Evolutionary conservation across 2,329 filamentous ascomycete genomes (phyloP).

Genomic region (Aspergillus sojae): DNA sequence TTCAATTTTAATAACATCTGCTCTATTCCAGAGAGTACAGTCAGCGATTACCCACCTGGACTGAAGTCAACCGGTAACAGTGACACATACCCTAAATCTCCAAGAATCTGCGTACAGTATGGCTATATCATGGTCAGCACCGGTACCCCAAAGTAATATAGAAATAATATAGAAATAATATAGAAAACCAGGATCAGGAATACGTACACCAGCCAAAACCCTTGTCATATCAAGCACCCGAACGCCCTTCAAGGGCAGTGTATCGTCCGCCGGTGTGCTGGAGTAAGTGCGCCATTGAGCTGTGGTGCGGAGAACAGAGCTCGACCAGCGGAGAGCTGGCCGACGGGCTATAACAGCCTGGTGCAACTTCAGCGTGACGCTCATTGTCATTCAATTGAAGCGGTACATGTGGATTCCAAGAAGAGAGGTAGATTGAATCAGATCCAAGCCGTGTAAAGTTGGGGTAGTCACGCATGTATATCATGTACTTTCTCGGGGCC

Average conservation of each 20-base stretch:
- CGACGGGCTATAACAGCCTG: slow-evolving; percentile 24
- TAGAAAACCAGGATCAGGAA: neutral
- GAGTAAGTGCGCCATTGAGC: slow-evolving; percentile 41
- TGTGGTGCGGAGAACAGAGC: slow-evolving; percentile 24
- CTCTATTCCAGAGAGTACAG: slow-evolving; percentile 53
- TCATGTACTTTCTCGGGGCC: neutral
- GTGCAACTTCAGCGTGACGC: slow-evolving; percentile 27
- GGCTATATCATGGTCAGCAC: slow-evolving; percentile 59
- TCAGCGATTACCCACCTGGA: neutral
- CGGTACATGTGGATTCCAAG: neutral
- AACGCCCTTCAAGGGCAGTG: slow-evolving; percentile 77
- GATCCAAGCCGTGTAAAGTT: neutral
- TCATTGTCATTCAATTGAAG: slow-evolving; percentile 23
- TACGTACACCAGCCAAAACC: slow-evolving; percentile 85
- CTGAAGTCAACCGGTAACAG: neutral
- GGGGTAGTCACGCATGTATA: neutral
- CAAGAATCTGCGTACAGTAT: slow-evolving; percentile 95
- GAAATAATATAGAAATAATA: neutral
- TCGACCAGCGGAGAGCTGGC: slow-evolving; percentile 17
- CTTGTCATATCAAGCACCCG: slow-evolving; percentile 95
- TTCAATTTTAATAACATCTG: slow-evolving; percentile 96
- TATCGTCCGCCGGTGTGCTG: slow-evolving; percentile 45
- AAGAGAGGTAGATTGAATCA: slow-evolving; percentile 8
- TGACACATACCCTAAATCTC: slow-evolving; percentile 80
- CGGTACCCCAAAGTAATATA: neutral